Base-by-base conservation (phyloP, 768 basidiomycete genomes). In the Collybia mongolica region DNA sequence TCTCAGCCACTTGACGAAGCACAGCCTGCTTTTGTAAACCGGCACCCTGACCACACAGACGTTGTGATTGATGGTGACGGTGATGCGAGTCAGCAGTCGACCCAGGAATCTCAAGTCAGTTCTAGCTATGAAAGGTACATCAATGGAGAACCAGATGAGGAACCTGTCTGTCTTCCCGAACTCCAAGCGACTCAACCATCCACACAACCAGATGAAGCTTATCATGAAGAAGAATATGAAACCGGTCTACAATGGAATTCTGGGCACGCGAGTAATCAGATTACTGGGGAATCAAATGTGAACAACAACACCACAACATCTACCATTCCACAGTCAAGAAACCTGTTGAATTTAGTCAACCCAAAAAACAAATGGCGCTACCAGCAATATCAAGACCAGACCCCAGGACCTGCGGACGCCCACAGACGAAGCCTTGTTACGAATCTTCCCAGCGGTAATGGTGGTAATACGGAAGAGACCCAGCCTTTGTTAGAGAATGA, bases 71-170 rank as follows among this genome's bases (percentile, higher is more conserved):
- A 53, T 11, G 48, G 51, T 12, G 53, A 56, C 14, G 60, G 51
- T 24, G 47, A 53, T 12, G 42, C n/a, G 7, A 46, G 60, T 50
- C 65, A 63, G 39, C 54, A 60, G 28, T 63, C 67, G 1, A 63
- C 54, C 7, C 57, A 66, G 39, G 62, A 61, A 3, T 71, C 67
- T 55, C 60, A 70, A 50, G 74, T 73, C 44, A 63, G 65, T 51
- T 76, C 75, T 1, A 75, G 70, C 18, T 73, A 72, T 47, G 69
- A 70, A 47, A 64, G 66, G 26, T 61, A 72, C 51, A 60, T 74
- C 28, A 67, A 66, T 56, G 73, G 65, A 49, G 66, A 61, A 44
- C 61, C 62, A 24, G 52, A 65, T 39, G 51, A 47, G 40, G 49
- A 60, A 24, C 42, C 50, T 51, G 46, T 44, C 36, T 35, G 49